Percentiles rank a stretch among this genome's conserved stretches.
These are phyloP conservation scores for Scortechinia acanthostroma DNA, from an alignment of 2,329 filamentous ascomycete species.

Conservation along the genomic window DNA sequence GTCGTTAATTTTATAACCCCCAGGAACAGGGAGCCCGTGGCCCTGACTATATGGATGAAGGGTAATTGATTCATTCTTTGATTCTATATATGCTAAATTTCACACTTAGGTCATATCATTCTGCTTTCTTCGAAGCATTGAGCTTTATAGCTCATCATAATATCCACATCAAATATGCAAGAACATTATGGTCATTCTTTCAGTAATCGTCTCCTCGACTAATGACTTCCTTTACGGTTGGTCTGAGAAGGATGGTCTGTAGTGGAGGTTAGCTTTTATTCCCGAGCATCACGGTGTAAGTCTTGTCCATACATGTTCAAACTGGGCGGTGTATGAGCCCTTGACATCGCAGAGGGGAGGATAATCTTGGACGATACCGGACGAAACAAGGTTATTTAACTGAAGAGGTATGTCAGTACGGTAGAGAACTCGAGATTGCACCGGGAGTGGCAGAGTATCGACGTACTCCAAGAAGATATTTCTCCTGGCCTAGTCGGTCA, in stretches of 20 bases:
- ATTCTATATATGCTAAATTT: no score
- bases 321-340: constrained; percentile 90
- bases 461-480: constrained; percentile 80
- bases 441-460: neutral
- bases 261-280: no score
- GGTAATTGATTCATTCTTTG: no score
- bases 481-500: constrained; percentile 87
- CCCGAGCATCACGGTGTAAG: no score
- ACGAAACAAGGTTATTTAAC: constrained; percentile 79
- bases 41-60: no score
- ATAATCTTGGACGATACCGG: constrained; percentile 82
- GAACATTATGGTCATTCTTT: no score
- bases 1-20: no score
- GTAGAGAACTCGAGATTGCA: neutral
- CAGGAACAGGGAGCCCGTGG: no score
- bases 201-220: constrained; percentile 82
- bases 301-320: constrained; percentile 87
- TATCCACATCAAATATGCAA: no score
- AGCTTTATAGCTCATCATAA: no score
- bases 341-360: constrained; percentile 85
- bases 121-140: no score
- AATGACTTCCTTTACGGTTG: constrained; percentile 79
- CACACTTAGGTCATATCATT: no score
- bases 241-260: constrained; percentile 70
- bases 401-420: constrained; percentile 30